Base-by-base conservation (phyloP, 2,329 filamentous ascomycete species). In the Pleoardoris graminearum region DNA sequence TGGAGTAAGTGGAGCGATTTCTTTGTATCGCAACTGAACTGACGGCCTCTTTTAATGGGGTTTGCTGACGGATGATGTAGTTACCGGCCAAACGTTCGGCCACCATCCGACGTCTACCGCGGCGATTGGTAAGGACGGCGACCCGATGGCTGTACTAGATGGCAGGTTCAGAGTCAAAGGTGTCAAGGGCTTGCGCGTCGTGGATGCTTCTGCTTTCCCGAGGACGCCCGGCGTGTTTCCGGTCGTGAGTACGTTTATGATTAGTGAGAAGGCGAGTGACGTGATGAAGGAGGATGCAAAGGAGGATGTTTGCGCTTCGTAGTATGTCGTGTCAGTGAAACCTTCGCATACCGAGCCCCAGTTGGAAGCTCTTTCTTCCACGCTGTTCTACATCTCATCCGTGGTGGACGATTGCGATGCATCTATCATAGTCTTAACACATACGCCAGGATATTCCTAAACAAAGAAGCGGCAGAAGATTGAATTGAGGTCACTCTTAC, bases 131-230 rank as follows among this genome's bases (percentile, higher is more conserved):
- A 71, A 74, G 0, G 77, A 80, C 23, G 74, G 73, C 10, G 82
- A 87, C 60, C 68, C 75, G 1, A 78, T 77, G 61, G 82, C 82
- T 7, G 82, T 85, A 2, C 65, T 86, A 44, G 81, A 86, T 62
- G 75, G 74, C 0, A 71, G 80, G 44, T 85, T 87, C 65, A 74
- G 77, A 11, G 84, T 88, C 0, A 73, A 80, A 7, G 82, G 82
- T 0, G 79, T 84, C 0, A 67, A 75, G 0, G 79, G 80, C 0
- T 65, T 88, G 44, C 74, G 85, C 23, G 84, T 87, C 2, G 85
- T 87, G 0, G 85, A 87, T 71, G 85, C 83, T 0, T 81, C 77
- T 21, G 76, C 81, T 0, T 87, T 82, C 52, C 81, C 82, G 1
- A 75, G 75, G 48, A 57, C 54, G 17, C 80, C 81, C 2, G 82